Base-by-base conservation (phyloP, 192 early-diverging fungal genomes). In the Umbelopsis vinacea region DNA sequence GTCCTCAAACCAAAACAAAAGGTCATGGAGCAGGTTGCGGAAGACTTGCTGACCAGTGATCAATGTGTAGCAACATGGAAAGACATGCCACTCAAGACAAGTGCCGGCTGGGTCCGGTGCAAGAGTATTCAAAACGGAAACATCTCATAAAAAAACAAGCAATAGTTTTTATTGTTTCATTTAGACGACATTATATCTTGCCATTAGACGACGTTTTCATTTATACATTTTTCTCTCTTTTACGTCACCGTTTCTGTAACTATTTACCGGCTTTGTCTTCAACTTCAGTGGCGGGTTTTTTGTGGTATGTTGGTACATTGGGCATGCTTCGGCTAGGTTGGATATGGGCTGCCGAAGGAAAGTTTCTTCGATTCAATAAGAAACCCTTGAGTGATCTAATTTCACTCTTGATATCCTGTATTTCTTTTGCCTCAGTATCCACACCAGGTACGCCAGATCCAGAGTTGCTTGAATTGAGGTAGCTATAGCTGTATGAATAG, bases 311-410 rank as follows among this genome's bases (percentile, higher is more conserved):
- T 14, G 57, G 57, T 63, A 63, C 57, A 63, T 1, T 37, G 3
- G 57, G 57, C 26, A n/a, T 63, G 33, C 57, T 63, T 17, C 57
- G 26, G 33, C 67, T 68, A 46, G 47, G 22, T 68, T 47, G 67
- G 23, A 68, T 68, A 22, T 50, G 22, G 46, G 22, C 45, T 48
- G 53, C 76, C n/a, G 71, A 52, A 4, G 84, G 84, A 33, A 85
- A 85, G 43, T 83, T 85, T 29, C 84, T 71, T 73, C 84, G 81
- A 53, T 81, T 85, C 12, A 85, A 71, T 35, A 85, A 66, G 40
- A 79, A 46, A 0, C 82, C 84, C 52, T 85, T 85, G 48, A 85
- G 70, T 5, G 79, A 79, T 46, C 81, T 71, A 48, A 85, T 85
- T 47, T 85, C 84, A 21, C 77, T 79, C 74, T 85, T 85, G 50